Percentiles rank a stretch among this genome's conserved stretches.
These are phyloP conservation scores for Scheffersomyces parashehatae DNA, from an alignment of 1,139 yeast species.

Conservation along the genomic window DNA sequence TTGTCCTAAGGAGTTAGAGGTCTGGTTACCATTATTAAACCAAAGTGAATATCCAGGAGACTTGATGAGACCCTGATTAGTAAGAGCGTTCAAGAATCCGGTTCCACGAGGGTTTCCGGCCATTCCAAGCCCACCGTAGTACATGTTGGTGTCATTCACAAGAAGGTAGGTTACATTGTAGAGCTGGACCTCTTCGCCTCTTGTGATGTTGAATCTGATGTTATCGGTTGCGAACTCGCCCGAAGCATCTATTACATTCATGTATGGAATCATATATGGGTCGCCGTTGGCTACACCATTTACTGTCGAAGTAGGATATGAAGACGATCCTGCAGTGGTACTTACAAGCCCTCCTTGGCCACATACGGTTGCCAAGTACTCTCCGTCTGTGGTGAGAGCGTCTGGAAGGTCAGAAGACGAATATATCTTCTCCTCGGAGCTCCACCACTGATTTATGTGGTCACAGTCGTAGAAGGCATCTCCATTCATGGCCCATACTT, in stretches of 20 bases:
- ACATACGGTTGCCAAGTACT: constrained; percentile 27
- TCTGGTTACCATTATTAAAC: constrained; percentile 26
- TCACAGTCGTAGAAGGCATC: constrained; percentile 24
- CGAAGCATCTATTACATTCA: constrained; percentile 24
- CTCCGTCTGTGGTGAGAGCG: constrained; percentile 18
- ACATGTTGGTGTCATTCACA: constrained; percentile 23
- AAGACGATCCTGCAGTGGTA: constrained; percentile 2
- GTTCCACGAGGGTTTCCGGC: constrained; percentile 43
- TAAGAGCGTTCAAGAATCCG: constrained; percentile 44
- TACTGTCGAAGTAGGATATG: constrained; percentile 9
- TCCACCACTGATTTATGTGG: constrained; percentile 21
- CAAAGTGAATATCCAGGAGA: constrained; percentile 59
- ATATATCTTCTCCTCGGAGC: constrained; percentile 12
- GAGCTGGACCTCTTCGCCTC: constrained; percentile 14
- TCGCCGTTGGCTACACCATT: constrained; percentile 17
- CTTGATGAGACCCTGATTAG: constrained; percentile 31
- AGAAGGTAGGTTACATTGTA: constrained; percentile 30
- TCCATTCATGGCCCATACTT: constrained; percentile 38
- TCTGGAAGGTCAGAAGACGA: constrained; percentile 13
- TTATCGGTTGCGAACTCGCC: constrained; percentile 29
- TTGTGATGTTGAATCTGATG: constrained; percentile 17
- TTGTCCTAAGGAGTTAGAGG: constrained; percentile 28
- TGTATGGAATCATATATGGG: constrained; percentile 25
- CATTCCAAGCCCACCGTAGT: constrained; percentile 51
- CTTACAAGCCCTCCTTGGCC: constrained; percentile 28